Base-by-base conservation (phyloP, 768 basidiomycete species). In the Tricholoma sp. region DNA sequence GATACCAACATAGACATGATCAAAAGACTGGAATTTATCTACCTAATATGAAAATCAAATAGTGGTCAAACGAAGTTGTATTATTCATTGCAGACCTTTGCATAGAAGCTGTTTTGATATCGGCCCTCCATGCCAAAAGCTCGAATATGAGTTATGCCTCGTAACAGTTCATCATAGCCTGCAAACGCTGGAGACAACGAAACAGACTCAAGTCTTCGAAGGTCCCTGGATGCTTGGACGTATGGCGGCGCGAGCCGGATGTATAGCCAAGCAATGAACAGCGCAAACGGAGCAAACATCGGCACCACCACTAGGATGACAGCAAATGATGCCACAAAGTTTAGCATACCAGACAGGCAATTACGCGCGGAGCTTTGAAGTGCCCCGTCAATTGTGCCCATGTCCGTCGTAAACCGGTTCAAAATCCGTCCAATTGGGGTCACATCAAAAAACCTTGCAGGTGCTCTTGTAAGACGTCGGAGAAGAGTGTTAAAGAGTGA, bases 371-470 rank as follows among this genome's bases (percentile, higher is more conserved):
- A 85, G 52, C 69, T 70, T 61, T 84, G 80, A 1, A 89, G 73
- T 0, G 80, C 76, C 6, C 80, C 76, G 64, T 93, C 90, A 42
- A 91, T 83, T 5, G 84, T 85, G 52, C 84, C 84, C 63, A 92
- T 85, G 61, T 92, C 89, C 6, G 81, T 79, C 12, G 86, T 88
- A 64, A 93, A 89, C 15, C 92, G 80, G 63, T 92, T 91, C 37
- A 89, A 76, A 61, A 93, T 88, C 7, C 88, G 75, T 9, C 91
- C 91, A 37, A 87, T 82, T 1, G 88, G 88, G 3, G 86, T 89
- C 37, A 79, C 74, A 62, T 89, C 88, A 68, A 88, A 89, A 67
- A 88, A 88, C 1, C 85, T 80, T 20, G 80, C 74, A 2, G 86
- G 86, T 0, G 87, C 86, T 39, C 82, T 74, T 6, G 82, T 78